Conservation (phyloP, 1,139 yeast species). For the Sugiyamaella xylanicola region DNA sequence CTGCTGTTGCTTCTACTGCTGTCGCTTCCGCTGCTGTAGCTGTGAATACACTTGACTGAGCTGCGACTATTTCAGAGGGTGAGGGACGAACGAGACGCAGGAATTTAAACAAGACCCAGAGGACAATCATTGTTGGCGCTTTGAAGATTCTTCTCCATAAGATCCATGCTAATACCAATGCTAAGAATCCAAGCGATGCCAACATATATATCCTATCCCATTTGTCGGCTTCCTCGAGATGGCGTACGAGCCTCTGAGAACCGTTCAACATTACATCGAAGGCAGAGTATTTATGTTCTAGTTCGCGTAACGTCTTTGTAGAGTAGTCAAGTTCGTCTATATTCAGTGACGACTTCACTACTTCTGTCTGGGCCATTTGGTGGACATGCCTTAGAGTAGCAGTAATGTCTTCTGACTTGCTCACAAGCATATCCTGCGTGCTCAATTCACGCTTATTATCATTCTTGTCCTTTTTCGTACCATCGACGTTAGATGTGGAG, state of each 20-base stretch:
- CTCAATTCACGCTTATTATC: constrained; percentile 21
- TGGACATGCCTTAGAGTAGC: constrained; percentile 55
- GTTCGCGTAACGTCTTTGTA: constrained; percentile 51
- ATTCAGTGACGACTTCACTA: constrained; percentile 60
- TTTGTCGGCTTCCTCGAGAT: constrained; percentile 68
- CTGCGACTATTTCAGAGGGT: constrained; percentile 7
- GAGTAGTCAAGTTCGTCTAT: constrained; percentile 63
- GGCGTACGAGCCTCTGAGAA: constrained; percentile 58
- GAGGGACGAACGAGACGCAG: constrained; percentile 45
- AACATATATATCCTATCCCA: constrained; percentile 63
- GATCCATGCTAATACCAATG: constrained; percentile 61
- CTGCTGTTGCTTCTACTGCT: too few species aligned
- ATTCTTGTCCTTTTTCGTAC: constrained; percentile 2
- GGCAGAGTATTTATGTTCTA: constrained; percentile 55
- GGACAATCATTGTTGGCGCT: constrained; percentile 55
- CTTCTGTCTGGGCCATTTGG: constrained; percentile 51
- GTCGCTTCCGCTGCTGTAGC: background rate
- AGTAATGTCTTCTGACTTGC: constrained; percentile 58
- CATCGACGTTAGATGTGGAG: background rate
- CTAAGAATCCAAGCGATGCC: constrained; percentile 58
- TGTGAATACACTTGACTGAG: constrained; percentile 10
- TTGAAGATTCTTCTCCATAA: constrained; percentile 61
- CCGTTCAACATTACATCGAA: constrained; percentile 58
- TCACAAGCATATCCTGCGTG: constrained; percentile 45
- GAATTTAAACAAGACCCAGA: constrained; percentile 61